Conservation (phyloP, 192 early-diverging fungal species). For the Geosiphon pyriformis region DNA sequence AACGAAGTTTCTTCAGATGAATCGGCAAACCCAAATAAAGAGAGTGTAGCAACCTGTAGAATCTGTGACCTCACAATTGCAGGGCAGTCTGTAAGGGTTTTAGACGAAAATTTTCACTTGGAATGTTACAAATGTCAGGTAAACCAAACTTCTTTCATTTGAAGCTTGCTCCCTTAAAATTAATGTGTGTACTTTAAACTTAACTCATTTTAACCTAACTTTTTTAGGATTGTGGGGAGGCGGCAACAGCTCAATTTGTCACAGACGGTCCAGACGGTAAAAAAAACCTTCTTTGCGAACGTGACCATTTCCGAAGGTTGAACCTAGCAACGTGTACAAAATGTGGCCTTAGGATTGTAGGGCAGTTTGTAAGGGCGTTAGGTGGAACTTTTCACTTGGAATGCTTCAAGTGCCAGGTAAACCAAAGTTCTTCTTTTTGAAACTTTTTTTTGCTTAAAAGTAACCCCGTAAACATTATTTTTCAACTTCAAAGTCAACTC, state of each 20-base stretch:
- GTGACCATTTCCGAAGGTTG: conserved; percentile 80
- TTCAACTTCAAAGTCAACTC: conserved; percentile 33
- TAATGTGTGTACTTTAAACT: conserved; percentile 29
- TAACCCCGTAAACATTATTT: too few relatives aligned
- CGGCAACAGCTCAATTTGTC: conserved; percentile 83
- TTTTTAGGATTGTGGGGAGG: conserved; percentile 65
- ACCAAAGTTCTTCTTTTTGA: conserved; percentile 29
- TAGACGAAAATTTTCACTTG: conserved; percentile 79
- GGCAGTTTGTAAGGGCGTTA: conserved; percentile 88
- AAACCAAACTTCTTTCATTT: conserved; percentile 37
- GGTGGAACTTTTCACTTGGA: conserved; percentile 83
- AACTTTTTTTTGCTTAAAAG: neutral
- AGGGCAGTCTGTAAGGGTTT: conserved; percentile 88
- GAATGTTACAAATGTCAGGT: conserved; percentile 95
- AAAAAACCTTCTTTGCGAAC: conserved; percentile 71
- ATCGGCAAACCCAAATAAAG: neutral
- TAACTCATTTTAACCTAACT: conserved; percentile 18
- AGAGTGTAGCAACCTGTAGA: conserved; percentile 43
- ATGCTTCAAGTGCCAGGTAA: conserved; percentile 93
- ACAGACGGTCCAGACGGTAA: conserved; percentile 52
- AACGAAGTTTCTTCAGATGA: conserved; percentile 7
- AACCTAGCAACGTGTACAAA: conserved; percentile 70
- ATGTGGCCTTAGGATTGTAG: conserved; percentile 69
- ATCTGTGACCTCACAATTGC: conserved; percentile 67
- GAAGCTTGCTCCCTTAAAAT: too few relatives aligned